phyloP scores from a whole-genome alignment of 2,329 filamentous ascomycete genomes.

The Cercospora sojina region DNA sequence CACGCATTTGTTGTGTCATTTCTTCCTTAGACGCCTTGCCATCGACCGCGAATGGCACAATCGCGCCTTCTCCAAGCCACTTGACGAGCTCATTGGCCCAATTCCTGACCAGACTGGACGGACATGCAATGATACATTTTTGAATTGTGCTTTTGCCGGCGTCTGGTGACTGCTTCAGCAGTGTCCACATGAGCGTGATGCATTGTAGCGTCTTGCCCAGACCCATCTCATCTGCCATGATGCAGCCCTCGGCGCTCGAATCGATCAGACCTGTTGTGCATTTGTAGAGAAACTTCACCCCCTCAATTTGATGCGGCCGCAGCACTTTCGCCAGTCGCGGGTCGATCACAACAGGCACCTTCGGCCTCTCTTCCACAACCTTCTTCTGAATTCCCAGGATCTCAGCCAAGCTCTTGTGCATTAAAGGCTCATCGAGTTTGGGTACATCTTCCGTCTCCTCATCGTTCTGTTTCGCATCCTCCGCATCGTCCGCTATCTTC shows the following conservation, averaged over 20 bases:
- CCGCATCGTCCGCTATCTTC: conserved; percentile 52
- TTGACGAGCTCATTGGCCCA: conserved; percentile 97
- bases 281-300: conserved; percentile 94
- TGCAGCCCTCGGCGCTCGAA: conserved; percentile 89
- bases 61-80: conserved; percentile 90
- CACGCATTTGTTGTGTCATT: conserved; percentile 80
- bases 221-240: conserved; percentile 99
- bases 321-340: conserved; percentile 84
- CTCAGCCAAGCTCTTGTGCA: conserved; percentile 93
- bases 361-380: conserved; percentile 69
- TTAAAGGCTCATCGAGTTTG: conserved; percentile 71
- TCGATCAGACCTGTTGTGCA: conserved; percentile 96
- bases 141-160: conserved; percentile 93
- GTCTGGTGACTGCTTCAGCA: conserved; percentile 91
- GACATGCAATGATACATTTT: conserved; percentile 95
- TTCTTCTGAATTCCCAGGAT: conserved; percentile 93
- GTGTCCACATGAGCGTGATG: conserved; percentile 93
- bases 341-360: conserved; percentile 96
- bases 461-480: conserved; percentile 45
- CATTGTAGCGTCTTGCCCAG: conserved; percentile 96
- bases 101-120: conserved; percentile 92
- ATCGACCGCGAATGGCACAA: conserved; percentile 92
- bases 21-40: conserved; percentile 96
- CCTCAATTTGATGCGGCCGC: conserved; percentile 94
- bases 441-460: conserved; percentile 45